phyloP scores from a whole-genome alignment of 176 grass and related monocot genomes.

The Puya raimondii region DNA sequence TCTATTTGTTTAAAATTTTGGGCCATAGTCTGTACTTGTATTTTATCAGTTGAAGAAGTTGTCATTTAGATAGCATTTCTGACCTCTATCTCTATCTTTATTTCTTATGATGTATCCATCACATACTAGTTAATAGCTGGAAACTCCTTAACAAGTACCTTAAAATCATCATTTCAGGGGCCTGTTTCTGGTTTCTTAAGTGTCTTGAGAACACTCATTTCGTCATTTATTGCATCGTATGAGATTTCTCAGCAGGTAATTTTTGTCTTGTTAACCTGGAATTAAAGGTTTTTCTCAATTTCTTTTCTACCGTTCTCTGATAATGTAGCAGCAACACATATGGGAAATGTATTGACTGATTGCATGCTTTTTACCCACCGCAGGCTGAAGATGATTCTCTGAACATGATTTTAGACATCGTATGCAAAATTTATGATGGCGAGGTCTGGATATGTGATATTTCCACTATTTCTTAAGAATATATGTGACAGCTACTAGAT shows the following conservation, averaged over 20 bases:
- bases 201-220: slow-evolving; percentile 72
- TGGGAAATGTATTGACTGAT: slow-evolving; percentile 8
- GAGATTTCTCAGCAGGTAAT: slow-evolving; percentile 72
- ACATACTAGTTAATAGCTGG: too few species aligned
- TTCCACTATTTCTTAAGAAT: background rate
- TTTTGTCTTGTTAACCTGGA: background rate
- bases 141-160: too few species aligned
- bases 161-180: slow-evolving; percentile 49
- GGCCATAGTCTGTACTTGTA: too few species aligned
- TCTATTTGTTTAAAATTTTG: too few species aligned
- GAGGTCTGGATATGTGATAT: slow-evolving; percentile 39
- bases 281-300: background rate
- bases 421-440: slow-evolving; percentile 60
- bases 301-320: background rate
- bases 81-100: too few species aligned
- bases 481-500: background rate
- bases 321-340: background rate
- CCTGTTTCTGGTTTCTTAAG: slow-evolving; percentile 85
- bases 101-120: too few species aligned
- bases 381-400: slow-evolving; percentile 58
- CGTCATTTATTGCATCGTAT: slow-evolving; percentile 84
- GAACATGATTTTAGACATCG: slow-evolving; percentile 53
- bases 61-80: too few species aligned
- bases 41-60: too few species aligned
- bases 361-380: slow-evolving; percentile 12